Conservation (phyloP, 2,329 filamentous ascomycete species). For the Didymella exigua region DNA sequence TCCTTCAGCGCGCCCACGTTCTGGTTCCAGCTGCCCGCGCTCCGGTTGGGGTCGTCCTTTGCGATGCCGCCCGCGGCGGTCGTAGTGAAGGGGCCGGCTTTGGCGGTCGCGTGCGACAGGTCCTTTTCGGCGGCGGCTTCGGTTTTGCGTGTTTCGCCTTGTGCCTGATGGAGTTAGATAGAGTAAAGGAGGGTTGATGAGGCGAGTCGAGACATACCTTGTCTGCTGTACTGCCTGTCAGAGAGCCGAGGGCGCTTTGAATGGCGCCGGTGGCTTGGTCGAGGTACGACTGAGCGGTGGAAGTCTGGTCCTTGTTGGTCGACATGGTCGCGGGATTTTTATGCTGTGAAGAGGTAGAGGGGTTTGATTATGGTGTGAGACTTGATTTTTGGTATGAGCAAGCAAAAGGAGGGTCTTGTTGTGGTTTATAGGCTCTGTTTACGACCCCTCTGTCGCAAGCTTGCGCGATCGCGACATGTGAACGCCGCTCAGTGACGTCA, state of each 20-base stretch:
- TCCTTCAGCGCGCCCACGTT: constrained; percentile 88
- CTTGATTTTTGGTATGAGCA: neutral
- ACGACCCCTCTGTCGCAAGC: neutral
- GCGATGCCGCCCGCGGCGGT: constrained; percentile 72
- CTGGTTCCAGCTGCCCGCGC: constrained; percentile 81
- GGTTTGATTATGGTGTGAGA: neutral
- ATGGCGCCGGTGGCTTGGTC: constrained; percentile 73
- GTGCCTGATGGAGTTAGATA: constrained; percentile 49
- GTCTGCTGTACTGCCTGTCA: constrained; percentile 75
- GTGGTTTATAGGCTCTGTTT: constrained; percentile 11
- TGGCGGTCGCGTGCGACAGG: constrained; percentile 74
- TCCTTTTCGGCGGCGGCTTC: constrained; percentile 71
- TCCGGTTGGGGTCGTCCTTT: constrained; percentile 74
- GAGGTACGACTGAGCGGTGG: constrained; percentile 72
- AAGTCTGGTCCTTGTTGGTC: constrained; percentile 63
- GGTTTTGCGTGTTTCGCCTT: constrained; percentile 69
- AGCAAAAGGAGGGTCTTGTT: neutral
- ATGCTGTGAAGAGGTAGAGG: neutral
- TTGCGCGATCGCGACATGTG: constrained; percentile 6
- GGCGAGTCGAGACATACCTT: constrained; percentile 54
- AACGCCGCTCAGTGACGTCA: constrained; percentile 9
- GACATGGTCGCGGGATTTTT: constrained; percentile 52
- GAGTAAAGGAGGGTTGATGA: neutral
- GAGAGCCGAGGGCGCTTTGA: constrained; percentile 71
- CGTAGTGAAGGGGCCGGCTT: constrained; percentile 73